phyloP scores from a whole-genome alignment of 2,329 filamentous ascomycete species.

The Fusarium subglutinans region DNA sequence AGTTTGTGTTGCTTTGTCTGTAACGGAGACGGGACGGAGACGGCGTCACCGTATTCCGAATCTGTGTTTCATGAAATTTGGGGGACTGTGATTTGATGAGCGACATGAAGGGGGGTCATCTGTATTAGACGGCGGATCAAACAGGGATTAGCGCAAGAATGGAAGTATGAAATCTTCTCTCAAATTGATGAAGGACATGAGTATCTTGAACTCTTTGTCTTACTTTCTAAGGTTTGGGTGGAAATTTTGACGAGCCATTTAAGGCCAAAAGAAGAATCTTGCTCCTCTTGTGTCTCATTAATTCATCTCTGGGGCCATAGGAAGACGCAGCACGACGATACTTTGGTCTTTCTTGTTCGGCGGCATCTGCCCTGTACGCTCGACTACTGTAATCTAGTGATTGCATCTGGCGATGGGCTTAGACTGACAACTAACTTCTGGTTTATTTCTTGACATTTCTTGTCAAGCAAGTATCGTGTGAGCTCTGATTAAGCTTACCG shows the following conservation, averaged over 20 bases:
- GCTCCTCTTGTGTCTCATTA: neutral
- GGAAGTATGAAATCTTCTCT: constrained; percentile 32
- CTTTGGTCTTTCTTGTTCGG: neutral
- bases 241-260: neutral
- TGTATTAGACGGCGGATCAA: constrained; percentile 9
- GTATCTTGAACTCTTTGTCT: constrained; percentile 7
- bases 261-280: neutral
- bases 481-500: neutral
- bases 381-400: neutral
- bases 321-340: neutral
- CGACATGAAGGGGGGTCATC: neutral
- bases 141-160: constrained; percentile 11
- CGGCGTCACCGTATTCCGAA: neutral
- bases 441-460: too few species aligned
- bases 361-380: neutral
- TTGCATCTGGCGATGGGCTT: neutral
- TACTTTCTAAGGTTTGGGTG: neutral
- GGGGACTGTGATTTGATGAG: neutral
- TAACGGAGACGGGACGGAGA: neutral
- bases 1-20: neutral
- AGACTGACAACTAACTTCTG: neutral
- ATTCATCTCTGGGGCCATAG: neutral
- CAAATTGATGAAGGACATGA: constrained; percentile 24
- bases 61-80: neutral
- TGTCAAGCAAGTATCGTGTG: neutral